Percentiles rank a stretch among this genome's conserved stretches.
Conservation (phyloP, 192 early-diverging fungal species). For the Backusella macrospora region DNA sequence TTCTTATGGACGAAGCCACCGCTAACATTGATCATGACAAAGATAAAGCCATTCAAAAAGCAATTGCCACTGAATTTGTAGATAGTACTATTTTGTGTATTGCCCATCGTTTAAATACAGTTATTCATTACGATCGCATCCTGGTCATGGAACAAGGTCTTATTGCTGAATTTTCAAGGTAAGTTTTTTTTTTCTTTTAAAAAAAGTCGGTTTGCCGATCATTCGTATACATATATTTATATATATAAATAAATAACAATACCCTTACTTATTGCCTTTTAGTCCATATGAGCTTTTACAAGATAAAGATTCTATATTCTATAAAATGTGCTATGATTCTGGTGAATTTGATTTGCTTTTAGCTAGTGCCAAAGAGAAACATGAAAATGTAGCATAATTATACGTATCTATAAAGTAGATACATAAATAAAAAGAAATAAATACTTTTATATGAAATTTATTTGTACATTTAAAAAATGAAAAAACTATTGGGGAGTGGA, state of each 20-base stretch:
- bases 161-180: conserved; percentile 77
- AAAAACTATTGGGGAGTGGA: conserved; percentile 10
- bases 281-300: conserved; percentile 64
- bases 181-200: not conserved
- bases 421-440: conserved; percentile 4
- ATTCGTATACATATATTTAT: not conserved
- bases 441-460: not conserved
- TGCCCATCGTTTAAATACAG: conserved; percentile 56
- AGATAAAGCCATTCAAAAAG: conserved; percentile 56
- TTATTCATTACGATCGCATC: conserved; percentile 74
- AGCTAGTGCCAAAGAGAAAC: conserved; percentile 49
- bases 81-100: conserved; percentile 66
- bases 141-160: conserved; percentile 74
- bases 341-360: conserved; percentile 69
- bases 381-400: conserved; percentile 15
- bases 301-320: conserved; percentile 68
- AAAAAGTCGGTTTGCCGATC: conserved; percentile 11
- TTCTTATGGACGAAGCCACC: conserved; percentile 61
- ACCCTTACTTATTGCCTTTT: not conserved
- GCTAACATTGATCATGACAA: conserved; percentile 60
- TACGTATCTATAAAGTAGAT: not conserved
- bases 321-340: conserved; percentile 76
- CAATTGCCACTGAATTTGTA: conserved; percentile 53
- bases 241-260: not conserved
- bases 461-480: conserved; percentile 11